phyloP scores from a whole-genome alignment of 2,329 filamentous ascomycete species.

The Pseudogymnoascus destructans region DNA sequence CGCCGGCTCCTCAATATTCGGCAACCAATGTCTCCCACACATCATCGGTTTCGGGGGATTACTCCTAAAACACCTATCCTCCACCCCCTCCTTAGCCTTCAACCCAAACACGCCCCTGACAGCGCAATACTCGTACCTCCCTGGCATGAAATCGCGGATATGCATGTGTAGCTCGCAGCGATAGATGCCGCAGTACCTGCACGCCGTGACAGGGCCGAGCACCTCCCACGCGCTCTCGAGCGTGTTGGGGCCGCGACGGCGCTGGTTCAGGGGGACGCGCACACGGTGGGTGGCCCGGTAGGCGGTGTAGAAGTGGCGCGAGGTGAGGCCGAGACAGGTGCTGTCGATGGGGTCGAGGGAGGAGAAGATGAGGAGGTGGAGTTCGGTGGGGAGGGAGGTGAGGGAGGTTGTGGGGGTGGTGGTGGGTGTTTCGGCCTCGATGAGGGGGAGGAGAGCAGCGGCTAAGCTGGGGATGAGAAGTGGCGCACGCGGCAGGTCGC shows the following conservation, averaged over 20 bases:
- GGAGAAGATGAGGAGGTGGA: constrained; percentile 48
- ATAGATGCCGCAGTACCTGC: constrained; percentile 46
- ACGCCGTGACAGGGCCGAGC: constrained; percentile 44
- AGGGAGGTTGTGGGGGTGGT: constrained; percentile 23
- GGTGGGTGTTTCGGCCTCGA: background rate
- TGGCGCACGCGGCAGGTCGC: background rate
- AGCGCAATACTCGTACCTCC: constrained; percentile 44
- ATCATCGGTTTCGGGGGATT: constrained; percentile 44
- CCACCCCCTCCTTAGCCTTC: constrained; percentile 34
- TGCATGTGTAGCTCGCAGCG: constrained; percentile 52
- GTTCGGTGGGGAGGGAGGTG: constrained; percentile 41
- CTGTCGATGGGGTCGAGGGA: constrained; percentile 52
- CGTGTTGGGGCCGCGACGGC: constrained; percentile 47
- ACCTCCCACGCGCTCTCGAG: constrained; percentile 52
- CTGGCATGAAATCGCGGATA: constrained; percentile 46
- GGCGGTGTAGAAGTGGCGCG: constrained; percentile 44
- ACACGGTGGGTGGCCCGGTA: constrained; percentile 41
- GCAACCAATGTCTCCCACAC: constrained; percentile 39
- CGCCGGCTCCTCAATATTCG: background rate
- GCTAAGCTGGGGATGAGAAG: background rate
- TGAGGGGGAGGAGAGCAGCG: background rate
- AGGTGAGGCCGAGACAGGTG: constrained; percentile 47
- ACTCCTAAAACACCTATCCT: constrained; percentile 43
- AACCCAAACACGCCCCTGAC: constrained; percentile 45
- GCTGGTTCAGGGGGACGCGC: constrained; percentile 40